Base-by-base conservation (phyloP, 2,329 filamentous ascomycete species). In the Penicillium glabrum region DNA sequence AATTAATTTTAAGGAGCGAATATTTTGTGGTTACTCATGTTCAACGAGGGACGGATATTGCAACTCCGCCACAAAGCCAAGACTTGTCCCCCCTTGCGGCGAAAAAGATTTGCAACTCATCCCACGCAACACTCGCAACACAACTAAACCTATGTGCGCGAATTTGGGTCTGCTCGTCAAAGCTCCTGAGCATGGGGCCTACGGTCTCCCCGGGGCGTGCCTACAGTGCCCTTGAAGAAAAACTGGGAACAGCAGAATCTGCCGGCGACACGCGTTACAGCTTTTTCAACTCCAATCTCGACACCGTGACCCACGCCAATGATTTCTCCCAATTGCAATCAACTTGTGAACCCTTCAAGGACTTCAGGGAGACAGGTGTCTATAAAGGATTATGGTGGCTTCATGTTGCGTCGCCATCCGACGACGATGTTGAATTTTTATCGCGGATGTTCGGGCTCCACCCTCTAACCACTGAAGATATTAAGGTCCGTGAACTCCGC, bases 361-460 rank as follows among this genome's bases (percentile, higher is more conserved):
- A 84, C 59, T 80, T 85, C 6, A 41, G 66, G 19, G 65, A 67
- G 19, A 61, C 61, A 23, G 82, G 81, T 26, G 77, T 79, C 10
- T 79, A 83, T 43, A 79, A 90, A 64, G 92, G 92, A 61, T 90
- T 96, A n/a, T 97, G 92, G 92, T 98, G 93, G 93, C 82, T 98
- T 47, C 95, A 98, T 69, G 88, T 96, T 73, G 89, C 92, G 69
- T 90, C 89, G 61, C 90, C 93, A 1, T 91, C 88, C 1, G 89
- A 91, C 66, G 91, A 93, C 56, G 93, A 97, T 70, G 87, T 96
- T n/a, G 86, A 88, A 47, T 86, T 86, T 19, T 88, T 98, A 59
- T 95, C 90, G 80, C 91, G 91, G 69, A 91, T 92, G 7, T 97
- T 97, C 73, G 90, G 90, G n/a, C 88, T 97, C 48, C 93, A 98